These are phyloP conservation scores for Zalaria obscura DNA, from an alignment of 2,329 filamentous ascomycete genomes.

Conservation along the genomic window DNA sequence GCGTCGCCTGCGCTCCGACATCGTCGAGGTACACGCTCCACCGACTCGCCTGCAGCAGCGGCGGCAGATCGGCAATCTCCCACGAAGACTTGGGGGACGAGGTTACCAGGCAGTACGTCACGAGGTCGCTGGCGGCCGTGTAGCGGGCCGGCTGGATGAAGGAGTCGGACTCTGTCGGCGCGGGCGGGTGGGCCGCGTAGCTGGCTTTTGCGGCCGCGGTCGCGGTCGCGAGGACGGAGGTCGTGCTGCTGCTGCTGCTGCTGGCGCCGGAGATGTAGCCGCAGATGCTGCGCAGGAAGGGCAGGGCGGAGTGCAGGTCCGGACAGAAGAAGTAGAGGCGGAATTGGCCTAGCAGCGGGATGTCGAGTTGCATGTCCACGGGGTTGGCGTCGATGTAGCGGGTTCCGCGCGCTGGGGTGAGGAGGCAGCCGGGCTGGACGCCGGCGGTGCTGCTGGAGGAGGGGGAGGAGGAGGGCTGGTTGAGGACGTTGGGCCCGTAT, in stretches of 20 bases:
- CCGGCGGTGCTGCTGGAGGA: background rate
- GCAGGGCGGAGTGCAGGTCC: conserved; percentile 40
- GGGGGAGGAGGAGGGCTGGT: conserved; percentile 15
- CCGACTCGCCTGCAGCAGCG: conserved; percentile 45
- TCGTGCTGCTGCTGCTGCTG: conserved; percentile 26
- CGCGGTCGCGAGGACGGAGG: conserved; percentile 42
- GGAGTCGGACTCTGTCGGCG: conserved; percentile 45
- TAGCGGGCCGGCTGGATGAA: conserved; percentile 57
- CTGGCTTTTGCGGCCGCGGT: conserved; percentile 46
- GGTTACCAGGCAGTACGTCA: conserved; percentile 57
- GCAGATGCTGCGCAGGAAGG: conserved; percentile 48
- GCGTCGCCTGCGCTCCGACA: conserved; percentile 41
- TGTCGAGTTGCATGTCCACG: conserved; percentile 63
- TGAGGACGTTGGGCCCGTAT: conserved; percentile 51
- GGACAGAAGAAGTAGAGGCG: conserved; percentile 58
- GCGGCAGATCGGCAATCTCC: conserved; percentile 52
- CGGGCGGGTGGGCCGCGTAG: conserved; percentile 45
- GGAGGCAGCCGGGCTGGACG: conserved; percentile 23
- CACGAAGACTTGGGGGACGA: conserved; percentile 47
- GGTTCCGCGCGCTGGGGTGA: conserved; percentile 56
- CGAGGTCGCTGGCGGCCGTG: conserved; percentile 50
- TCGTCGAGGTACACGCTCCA: conserved; percentile 65
- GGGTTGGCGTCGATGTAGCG: conserved; percentile 67
- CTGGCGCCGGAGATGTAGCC: conserved; percentile 29
- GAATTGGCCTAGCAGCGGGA: conserved; percentile 66